Conservation (phyloP, 176 grass and related monocot genomes). For the Areca catechu region DNA sequence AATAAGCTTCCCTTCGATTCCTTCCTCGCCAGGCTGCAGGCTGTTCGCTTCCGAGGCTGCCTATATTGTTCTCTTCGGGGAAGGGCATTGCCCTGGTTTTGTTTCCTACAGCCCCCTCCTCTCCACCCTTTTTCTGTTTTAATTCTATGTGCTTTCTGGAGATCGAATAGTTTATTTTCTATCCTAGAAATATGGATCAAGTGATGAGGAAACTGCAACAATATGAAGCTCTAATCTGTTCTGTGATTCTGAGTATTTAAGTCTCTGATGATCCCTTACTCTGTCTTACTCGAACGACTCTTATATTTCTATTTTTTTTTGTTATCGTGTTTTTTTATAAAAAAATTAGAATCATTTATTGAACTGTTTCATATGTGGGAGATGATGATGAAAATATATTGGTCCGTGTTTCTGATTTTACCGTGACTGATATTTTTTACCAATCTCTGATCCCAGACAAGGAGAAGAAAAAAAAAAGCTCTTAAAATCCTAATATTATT, state of each 20-base stretch:
- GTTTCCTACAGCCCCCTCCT: no score
- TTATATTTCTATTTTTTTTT: neutral
- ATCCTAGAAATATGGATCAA: neutral
- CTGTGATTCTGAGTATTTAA: conserved; percentile 68
- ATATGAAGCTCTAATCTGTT: conserved; percentile 33
- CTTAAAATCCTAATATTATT: no score
- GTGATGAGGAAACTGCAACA: conserved; percentile 69
- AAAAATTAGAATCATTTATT: no score
- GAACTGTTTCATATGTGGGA: conserved; percentile 3
- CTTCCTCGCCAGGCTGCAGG: no score
- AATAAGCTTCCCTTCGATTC: no score
- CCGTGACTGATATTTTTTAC: conserved; percentile 34
- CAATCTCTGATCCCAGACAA: conserved; percentile 22
- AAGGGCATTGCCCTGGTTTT: no score
- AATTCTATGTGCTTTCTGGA: no score
- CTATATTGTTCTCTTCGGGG: no score
- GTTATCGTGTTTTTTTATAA: neutral
- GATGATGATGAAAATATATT: conserved; percentile 49
- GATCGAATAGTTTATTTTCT: no score
- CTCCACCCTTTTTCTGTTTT: no score
- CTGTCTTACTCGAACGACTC: neutral
- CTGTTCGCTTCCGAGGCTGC: no score
- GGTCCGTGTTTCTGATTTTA: conserved; percentile 70
- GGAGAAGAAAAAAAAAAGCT: no score
- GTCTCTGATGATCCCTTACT: conserved; percentile 39